Percentiles rank a stretch among this genome's conserved stretches.
Conservation (phyloP, 257 asterid species). For the Echites panduratus region DNA sequence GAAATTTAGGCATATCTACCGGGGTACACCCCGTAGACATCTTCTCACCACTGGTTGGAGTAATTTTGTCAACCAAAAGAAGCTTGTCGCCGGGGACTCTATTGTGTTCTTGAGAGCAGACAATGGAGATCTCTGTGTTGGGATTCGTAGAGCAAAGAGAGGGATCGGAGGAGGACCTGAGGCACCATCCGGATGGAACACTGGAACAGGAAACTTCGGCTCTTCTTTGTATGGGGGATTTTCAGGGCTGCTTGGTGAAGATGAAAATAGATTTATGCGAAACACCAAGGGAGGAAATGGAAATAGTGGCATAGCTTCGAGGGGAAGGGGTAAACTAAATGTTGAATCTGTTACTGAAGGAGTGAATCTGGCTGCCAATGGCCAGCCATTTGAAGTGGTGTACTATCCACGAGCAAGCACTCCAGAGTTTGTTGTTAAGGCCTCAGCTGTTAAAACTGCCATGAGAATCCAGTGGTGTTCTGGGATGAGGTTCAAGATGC, state of each 20-base stretch:
- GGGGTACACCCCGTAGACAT: constrained; percentile 80
- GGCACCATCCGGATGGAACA: constrained; percentile 55
- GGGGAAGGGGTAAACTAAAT: constrained; percentile 36
- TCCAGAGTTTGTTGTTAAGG: constrained; percentile 74
- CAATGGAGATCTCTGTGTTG: constrained; percentile 68
- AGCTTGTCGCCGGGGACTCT: constrained; percentile 78
- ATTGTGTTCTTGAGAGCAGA: constrained; percentile 67
- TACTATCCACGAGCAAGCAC: constrained; percentile 66
- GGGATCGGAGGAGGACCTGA: constrained; percentile 48
- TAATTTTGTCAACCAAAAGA: constrained; percentile 72
- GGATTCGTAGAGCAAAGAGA: constrained; percentile 68
- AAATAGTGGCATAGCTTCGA: constrained; percentile 20
- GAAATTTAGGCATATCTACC: constrained; percentile 72
- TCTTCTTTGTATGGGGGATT: constrained; percentile 30
- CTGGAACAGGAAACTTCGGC: constrained; percentile 27
- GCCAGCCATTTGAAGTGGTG: constrained; percentile 58
- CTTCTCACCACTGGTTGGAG: constrained; percentile 83
- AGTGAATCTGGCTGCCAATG: constrained; percentile 42
- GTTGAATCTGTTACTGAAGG: constrained; percentile 57
- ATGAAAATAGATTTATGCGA: constrained; percentile 22
- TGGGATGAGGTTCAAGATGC: constrained; percentile 84
- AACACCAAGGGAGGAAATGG: constrained; percentile 29
- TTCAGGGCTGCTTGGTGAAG: constrained; percentile 35
- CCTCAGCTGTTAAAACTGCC: constrained; percentile 51
- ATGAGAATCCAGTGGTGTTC: constrained; percentile 61